phyloP scores from a whole-genome alignment of 2,329 filamentous ascomycete genomes.

The Colletotrichum nymphaeae region DNA sequence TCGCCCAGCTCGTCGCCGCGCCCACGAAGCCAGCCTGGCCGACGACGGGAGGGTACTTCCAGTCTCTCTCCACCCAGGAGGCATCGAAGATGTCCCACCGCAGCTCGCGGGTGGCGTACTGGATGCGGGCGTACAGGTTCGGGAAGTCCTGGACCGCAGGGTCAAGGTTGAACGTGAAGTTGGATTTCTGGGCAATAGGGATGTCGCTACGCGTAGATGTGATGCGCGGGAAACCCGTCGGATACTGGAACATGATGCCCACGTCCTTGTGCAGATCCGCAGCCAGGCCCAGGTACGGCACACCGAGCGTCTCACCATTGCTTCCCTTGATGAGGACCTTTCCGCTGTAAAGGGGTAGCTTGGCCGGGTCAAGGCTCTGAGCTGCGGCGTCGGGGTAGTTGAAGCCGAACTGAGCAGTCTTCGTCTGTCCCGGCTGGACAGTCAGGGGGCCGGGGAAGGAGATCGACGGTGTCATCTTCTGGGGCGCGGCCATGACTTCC shows the following conservation, averaged over 20 bases:
- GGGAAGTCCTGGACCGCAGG: slow-evolving; percentile 41
- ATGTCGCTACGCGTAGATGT: slow-evolving; percentile 18
- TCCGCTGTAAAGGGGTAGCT: slow-evolving; percentile 48
- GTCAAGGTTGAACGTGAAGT: slow-evolving; percentile 43
- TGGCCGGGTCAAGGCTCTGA: slow-evolving; percentile 35
- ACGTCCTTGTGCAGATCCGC: slow-evolving; percentile 24
- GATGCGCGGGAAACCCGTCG: slow-evolving; percentile 21
- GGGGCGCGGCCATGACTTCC: slow-evolving; percentile 8
- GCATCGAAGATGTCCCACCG: slow-evolving; percentile 51
- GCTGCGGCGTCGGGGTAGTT: slow-evolving; percentile 4
- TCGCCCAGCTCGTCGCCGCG: slow-evolving; percentile 52
- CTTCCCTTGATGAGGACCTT: slow-evolving; percentile 46
- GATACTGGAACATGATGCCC: slow-evolving; percentile 30
- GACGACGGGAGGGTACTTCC: slow-evolving; percentile 53
- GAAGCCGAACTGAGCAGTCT: slow-evolving; percentile 24
- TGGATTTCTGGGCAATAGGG: slow-evolving; percentile 37
- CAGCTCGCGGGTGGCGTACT: slow-evolving; percentile 42
- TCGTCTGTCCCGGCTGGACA: slow-evolving; percentile 26
- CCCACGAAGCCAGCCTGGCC: slow-evolving; percentile 55
- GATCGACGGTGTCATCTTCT: slow-evolving; percentile 16
- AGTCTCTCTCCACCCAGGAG: slow-evolving; percentile 51
- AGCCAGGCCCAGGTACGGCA: slow-evolving; percentile 45
- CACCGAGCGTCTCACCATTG: slow-evolving; percentile 46
- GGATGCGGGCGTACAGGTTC: slow-evolving; percentile 36
- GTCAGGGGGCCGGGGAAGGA: slow-evolving; percentile 14